Percentiles rank a stretch among this genome's conserved stretches.
Evolutionary conservation across 345 rosid genomes (phyloP).

Genomic region (Gossypium bickii): DNA sequence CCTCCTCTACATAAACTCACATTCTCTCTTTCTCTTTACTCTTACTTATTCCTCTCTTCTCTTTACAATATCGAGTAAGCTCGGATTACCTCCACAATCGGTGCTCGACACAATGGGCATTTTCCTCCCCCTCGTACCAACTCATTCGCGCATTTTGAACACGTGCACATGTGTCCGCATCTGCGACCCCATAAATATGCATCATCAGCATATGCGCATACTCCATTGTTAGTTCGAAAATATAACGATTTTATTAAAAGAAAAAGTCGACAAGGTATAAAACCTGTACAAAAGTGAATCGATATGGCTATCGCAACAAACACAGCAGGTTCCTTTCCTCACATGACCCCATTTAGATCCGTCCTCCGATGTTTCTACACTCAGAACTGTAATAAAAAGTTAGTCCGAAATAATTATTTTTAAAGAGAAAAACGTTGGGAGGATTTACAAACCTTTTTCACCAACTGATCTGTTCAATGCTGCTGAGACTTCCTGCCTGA

Average conservation of each 20-base stretch:
- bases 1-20: neutral
- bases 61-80: slow-evolving; percentile 92
- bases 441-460: slow-evolving; percentile 54
- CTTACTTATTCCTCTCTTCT: slow-evolving; percentile 6
- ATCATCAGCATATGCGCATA: no score
- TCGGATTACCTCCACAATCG: slow-evolving; percentile 84
- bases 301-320: slow-evolving; percentile 91
- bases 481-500: slow-evolving; percentile 97
- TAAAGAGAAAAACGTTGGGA: neutral
- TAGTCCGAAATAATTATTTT: neutral
- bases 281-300: slow-evolving; percentile 96
- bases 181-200: slow-evolving; percentile 31
- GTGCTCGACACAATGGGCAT: slow-evolving; percentile 95
- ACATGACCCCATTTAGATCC: slow-evolving; percentile 94
- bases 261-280: neutral
- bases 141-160: slow-evolving; percentile 92
- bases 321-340: slow-evolving; percentile 92
- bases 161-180: slow-evolving; percentile 99
- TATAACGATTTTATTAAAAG: no score
- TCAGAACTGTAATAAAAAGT: slow-evolving; percentile 40
- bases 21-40: slow-evolving; percentile 11
- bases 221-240: no score
- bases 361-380: slow-evolving; percentile 70
- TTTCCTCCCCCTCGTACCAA: slow-evolving; percentile 85
- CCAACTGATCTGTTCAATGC: slow-evolving; percentile 76